Base-by-base conservation (phyloP, 1,284 basidiomycete species). In the Apiotrichum veenhuisii region DNA sequence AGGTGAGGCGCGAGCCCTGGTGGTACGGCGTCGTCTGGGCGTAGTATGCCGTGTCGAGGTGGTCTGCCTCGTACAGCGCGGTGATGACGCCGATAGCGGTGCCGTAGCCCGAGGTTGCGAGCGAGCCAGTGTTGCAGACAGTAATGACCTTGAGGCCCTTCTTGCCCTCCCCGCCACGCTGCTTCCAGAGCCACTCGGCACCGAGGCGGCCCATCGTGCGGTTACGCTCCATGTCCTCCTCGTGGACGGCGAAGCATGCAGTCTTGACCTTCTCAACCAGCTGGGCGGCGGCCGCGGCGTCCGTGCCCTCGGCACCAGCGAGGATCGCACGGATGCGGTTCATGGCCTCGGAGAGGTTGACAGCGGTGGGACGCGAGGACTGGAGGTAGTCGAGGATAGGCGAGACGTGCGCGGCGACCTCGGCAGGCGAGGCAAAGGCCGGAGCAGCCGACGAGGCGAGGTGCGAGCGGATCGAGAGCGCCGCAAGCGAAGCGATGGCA, bases 51-150 rank as follows among this genome's bases (percentile, higher is more conserved):
- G 83, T 85, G 59, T 85, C 82, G 12, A 96, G 82, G 62, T 87
- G 84, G 33, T 83, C 82, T 5, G 82, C 83, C 71, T 91, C 87
- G 72, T 89, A 85, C 3, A 95, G 82, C 63, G 89, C 85, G 3
- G 91, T 93, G 71, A 96, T 94, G 59, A 95, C 81, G n/a, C 92
- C 92, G 14, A 96, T 79, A 3, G 92, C 92, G 0, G 92, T 96
- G 23, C 92, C 92, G 75, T 94, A 94, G 25, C 91, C 92, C 40
- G 90, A 92, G 20, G 91, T 95, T 2, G 92, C 92, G 59, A 96
- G 80, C 26, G 88, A 90, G 20, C 92, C 92, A 20, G 92, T 95
- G 76, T 96, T 96, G 80, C 92, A 96, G n/a, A 95, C 90, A 5
- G 91, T 95, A 73, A 95, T 79, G 26, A 94, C 83, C 70, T 89